Evolutionary conservation across 495 filamentous ascomycete species (phyloP).

Genomic region (Podospora fimiseda): DNA sequence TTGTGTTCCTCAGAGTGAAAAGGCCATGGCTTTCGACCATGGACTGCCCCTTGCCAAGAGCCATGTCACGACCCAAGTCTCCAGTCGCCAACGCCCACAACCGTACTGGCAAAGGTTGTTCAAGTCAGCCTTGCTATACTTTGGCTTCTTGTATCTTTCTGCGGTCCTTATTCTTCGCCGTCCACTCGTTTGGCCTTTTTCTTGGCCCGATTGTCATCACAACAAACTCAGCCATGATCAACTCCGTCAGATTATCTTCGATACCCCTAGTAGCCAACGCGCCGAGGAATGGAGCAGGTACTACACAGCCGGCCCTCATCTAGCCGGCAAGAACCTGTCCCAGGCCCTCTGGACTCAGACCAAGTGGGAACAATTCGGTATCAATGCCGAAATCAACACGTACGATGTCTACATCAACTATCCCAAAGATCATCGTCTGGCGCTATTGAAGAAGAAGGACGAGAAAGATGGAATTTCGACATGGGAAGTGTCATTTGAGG

Average conservation of each 20-base stretch:
- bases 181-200: constrained; percentile 32
- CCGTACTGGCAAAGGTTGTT: constrained; percentile 63
- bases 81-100: constrained; percentile 33
- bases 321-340: constrained; percentile 81
- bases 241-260: constrained; percentile 61
- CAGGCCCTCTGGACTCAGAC: constrained; percentile 85
- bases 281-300: constrained; percentile 81
- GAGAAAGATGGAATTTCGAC: constrained; percentile 18
- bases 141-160: constrained; percentile 57
- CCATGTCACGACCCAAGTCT: constrained; percentile 30
- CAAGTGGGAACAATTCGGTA: constrained; percentile 76
- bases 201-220: constrained; percentile 38
- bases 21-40: constrained; percentile 47
- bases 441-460: constrained; percentile 64
- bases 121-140: constrained; percentile 61
- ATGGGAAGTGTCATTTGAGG: constrained; percentile 70
- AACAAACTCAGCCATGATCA: constrained; percentile 51
- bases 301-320: constrained; percentile 82
- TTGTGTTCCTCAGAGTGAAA: neutral
- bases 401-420: constrained; percentile 95
- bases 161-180: constrained; percentile 39
- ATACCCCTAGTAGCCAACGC: constrained; percentile 62
- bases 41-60: constrained; percentile 59
- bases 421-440: constrained; percentile 70
- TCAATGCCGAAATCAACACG: constrained; percentile 62